These are phyloP conservation scores for Castanea crenata DNA, from an alignment of 306 rosid species.

Conservation along the genomic window DNA sequence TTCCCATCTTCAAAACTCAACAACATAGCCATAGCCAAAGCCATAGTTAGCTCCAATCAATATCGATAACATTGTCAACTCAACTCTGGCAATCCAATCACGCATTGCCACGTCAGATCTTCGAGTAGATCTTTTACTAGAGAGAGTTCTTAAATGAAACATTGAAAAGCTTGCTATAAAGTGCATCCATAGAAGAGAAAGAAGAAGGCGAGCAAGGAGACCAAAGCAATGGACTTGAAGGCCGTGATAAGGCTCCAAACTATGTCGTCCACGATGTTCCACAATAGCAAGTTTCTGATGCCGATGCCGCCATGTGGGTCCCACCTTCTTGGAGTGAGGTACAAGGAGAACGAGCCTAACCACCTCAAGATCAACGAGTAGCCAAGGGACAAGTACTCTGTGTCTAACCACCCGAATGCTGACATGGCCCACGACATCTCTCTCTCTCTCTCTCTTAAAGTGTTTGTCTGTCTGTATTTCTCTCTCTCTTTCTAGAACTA, in stretches of 20 bases:
- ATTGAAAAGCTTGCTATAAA: conserved; percentile 14
- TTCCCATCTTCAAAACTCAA: too few relatives aligned
- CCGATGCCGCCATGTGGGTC: conserved; percentile 24
- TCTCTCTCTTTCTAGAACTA: too few relatives aligned
- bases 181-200: conserved; percentile 82
- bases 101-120: background rate
- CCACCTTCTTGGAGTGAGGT: conserved; percentile 34
- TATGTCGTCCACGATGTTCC: conserved; percentile 55
- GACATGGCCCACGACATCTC: conserved; percentile 34
- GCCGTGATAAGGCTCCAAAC: conserved; percentile 67
- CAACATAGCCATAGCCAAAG: too few relatives aligned
- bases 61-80: background rate
- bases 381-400: conserved; percentile 3
- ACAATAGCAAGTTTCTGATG: conserved; percentile 11
- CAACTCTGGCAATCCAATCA: background rate
- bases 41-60: too few relatives aligned
- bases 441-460: background rate
- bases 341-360: conserved; percentile 36
- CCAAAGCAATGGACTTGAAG: conserved; percentile 67
- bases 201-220: conserved; percentile 80
- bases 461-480: too few relatives aligned
- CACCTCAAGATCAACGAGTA: conserved; percentile 32
- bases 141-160: too few relatives aligned
- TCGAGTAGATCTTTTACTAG: background rate
- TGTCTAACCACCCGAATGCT: conserved; percentile 30